These are phyloP conservation scores for Apophysomyces variabilis DNA, from an alignment of 371 early-diverging fungal species.

Conservation along the genomic window DNA sequence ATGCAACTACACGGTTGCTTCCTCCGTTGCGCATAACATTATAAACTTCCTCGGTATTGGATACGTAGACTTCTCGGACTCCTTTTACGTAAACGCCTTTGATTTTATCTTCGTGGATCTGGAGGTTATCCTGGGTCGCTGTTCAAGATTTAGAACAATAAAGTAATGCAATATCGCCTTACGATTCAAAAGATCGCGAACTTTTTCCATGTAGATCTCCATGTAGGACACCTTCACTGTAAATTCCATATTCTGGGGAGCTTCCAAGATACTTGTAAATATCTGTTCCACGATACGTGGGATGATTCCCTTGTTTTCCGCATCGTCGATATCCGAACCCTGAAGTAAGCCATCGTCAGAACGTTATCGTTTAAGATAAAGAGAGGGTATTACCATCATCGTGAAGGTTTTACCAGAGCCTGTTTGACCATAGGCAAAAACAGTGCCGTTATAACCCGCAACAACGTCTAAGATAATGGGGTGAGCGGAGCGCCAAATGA, in stretches of 20 bases:
- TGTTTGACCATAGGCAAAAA: constrained; percentile 96
- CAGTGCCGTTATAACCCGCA: constrained; percentile 86
- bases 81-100: constrained; percentile 94
- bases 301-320: constrained; percentile 83
- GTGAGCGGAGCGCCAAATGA: constrained; percentile 9
- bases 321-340: constrained; percentile 86
- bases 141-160: background rate
- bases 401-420: constrained; percentile 97
- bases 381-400: constrained; percentile 76
- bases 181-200: constrained; percentile 91
- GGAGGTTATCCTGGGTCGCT: constrained; percentile 84
- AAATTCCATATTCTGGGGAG: constrained; percentile 85
- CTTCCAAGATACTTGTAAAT: constrained; percentile 78
- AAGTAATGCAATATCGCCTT: constrained; percentile 20
- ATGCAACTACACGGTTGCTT: constrained; percentile 83
- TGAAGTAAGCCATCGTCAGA: constrained; percentile 35
- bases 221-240: constrained; percentile 90
- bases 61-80: constrained; percentile 85
- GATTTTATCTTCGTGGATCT: constrained; percentile 89
- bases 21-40: constrained; percentile 90
- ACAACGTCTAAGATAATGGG: constrained; percentile 23
- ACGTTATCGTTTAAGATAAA: constrained; percentile 19
- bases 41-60: constrained; percentile 86
- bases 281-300: constrained; percentile 90
- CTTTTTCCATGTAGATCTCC: constrained; percentile 99